Percentiles rank a stretch among this genome's conserved stretches.
These are phyloP conservation scores for Vachellia pachyceras DNA, from an alignment of 306 rosid genomes.

Conservation along the genomic window DNA sequence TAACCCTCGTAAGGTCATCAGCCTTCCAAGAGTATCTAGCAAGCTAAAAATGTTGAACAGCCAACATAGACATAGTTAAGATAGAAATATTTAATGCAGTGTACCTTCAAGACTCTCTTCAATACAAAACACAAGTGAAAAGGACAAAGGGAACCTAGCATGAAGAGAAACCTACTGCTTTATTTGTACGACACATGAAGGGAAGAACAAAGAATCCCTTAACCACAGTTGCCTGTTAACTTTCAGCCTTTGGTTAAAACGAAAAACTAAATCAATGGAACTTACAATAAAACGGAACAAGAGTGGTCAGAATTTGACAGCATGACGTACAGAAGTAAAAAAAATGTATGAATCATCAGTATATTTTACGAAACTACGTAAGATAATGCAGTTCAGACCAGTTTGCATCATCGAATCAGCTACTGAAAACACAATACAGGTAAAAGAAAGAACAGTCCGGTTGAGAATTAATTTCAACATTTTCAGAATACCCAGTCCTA, in stretches of 20 bases:
- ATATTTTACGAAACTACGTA: background rate
- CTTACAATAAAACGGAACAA: background rate
- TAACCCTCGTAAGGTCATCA: background rate
- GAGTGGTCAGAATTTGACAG: background rate
- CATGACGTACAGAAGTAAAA: background rate
- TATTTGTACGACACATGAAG: background rate
- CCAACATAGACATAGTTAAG: background rate
- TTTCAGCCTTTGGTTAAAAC: background rate
- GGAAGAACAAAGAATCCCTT: background rate
- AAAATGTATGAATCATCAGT: conserved; percentile 23
- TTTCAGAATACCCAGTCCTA: background rate
- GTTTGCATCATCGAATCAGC: background rate
- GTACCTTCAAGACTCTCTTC: background rate
- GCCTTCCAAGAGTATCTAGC: background rate
- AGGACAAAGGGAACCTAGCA: background rate
- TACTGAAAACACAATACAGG: background rate
- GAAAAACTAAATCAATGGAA: background rate
- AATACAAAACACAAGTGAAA: background rate
- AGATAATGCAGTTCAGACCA: conserved; percentile 30
- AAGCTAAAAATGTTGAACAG: background rate
- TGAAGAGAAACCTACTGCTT: background rate
- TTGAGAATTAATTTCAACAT: background rate
- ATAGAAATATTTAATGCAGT: background rate
- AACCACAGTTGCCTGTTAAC: background rate
- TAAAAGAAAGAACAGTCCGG: conserved; percentile 10